Evolutionary conservation across 805 yeast species (phyloP).

Genomic region (Sungouiella thailandica): DNA sequence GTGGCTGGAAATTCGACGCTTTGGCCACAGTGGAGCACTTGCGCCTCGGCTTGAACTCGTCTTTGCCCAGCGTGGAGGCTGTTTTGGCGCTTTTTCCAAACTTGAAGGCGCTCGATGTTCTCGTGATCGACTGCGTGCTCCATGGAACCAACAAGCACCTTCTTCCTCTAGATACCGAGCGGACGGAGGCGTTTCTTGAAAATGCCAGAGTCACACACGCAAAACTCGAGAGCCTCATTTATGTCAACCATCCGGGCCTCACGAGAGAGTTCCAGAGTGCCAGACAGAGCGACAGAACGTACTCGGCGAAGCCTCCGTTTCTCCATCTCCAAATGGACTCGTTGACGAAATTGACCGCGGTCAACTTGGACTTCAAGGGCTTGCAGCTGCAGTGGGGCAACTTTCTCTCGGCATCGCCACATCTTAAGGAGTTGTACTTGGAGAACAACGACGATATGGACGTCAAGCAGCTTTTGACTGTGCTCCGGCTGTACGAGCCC

Average conservation of each 20-base stretch:
- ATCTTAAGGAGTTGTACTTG: constrained; percentile 20
- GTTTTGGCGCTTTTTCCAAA: constrained; percentile 18
- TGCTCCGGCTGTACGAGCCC: constrained; percentile 26
- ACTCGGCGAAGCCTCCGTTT: constrained; percentile 23
- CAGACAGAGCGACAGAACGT: constrained; percentile 12
- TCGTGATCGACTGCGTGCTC: constrained; percentile 15
- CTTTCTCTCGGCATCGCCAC: constrained; percentile 16
- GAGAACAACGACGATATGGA: constrained; percentile 31
- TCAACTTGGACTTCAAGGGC: constrained; percentile 28
- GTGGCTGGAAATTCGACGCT: constrained; percentile 22
- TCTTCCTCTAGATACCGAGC: constrained; percentile 12
- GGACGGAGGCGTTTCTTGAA: constrained; percentile 6
- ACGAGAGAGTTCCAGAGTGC: constrained; percentile 7
- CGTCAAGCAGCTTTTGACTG: constrained; percentile 22
- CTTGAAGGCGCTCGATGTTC: constrained; percentile 20
- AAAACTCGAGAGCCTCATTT: constrained; percentile 15
- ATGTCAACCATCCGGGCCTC: constrained; percentile 25
- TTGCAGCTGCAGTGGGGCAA: constrained; percentile 23
- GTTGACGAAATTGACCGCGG: constrained; percentile 23
- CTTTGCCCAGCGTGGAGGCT: constrained; percentile 6
- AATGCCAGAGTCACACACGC: not conserved
- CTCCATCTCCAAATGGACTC: constrained; percentile 17
- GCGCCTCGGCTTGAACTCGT: constrained; percentile 25
- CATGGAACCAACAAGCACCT: constrained; percentile 15
- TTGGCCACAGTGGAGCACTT: constrained; percentile 18